These are phyloP conservation scores for Samsoniella hepiali DNA, from an alignment of 2,329 filamentous ascomycete genomes.

Conservation along the genomic window DNA sequence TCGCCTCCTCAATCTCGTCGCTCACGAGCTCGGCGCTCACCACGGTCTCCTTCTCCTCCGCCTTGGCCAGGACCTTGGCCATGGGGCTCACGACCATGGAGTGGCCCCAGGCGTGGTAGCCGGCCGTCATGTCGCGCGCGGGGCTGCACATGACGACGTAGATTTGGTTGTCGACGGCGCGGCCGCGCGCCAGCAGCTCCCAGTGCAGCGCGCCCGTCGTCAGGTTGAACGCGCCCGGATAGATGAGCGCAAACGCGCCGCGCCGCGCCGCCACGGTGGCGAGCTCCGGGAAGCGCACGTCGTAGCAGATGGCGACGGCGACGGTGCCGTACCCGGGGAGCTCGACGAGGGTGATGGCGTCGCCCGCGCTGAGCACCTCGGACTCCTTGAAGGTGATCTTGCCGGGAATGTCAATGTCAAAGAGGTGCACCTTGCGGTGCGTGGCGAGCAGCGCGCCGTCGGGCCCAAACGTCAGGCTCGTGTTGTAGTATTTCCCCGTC, in stretches of 20 bases:
- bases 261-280: constrained; percentile 83
- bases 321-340: constrained; percentile 86
- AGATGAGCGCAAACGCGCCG: constrained; percentile 83
- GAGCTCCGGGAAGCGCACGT: constrained; percentile 92
- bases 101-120: constrained; percentile 90
- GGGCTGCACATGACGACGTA: constrained; percentile 93
- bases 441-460: constrained; percentile 75
- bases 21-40: constrained; percentile 69
- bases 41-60: constrained; percentile 73
- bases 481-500: constrained; percentile 79
- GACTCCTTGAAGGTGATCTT: constrained; percentile 90
- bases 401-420: constrained; percentile 96
- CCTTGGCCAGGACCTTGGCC: constrained; percentile 74
- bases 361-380: constrained; percentile 81
- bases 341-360: constrained; percentile 81
- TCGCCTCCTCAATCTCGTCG: constrained; percentile 67
- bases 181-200: constrained; percentile 74
- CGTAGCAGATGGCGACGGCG: constrained; percentile 92
- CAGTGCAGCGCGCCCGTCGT: constrained; percentile 93
- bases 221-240: constrained; percentile 95
- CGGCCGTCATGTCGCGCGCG: constrained; percentile 68
- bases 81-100: constrained; percentile 85
- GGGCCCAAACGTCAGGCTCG: constrained; percentile 77
- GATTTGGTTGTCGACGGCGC: constrained; percentile 90
- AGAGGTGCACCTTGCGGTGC: constrained; percentile 92